Base-by-base conservation (phyloP, 2,329 filamentous ascomycete species). In the Pseudocercospora musae region DNA sequence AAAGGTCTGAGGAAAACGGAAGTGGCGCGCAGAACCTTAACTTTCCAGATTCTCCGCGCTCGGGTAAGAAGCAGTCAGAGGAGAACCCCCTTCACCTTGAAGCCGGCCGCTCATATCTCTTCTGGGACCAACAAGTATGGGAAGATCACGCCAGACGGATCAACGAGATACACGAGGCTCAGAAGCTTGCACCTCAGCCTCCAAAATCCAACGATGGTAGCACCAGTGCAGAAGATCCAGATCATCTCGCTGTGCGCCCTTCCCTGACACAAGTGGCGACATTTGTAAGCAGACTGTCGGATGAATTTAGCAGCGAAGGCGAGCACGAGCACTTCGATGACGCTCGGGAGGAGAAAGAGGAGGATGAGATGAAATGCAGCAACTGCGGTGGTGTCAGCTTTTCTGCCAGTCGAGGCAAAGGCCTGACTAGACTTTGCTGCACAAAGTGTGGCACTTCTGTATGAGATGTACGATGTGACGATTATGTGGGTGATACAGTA, bases 351-450 rank as follows among this genome's bases (percentile, higher is more conserved):
- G 59, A 64, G 75, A 40, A 40, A 40, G 23, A 63, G 6, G 64
- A 63, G 6, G 60, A 69, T 4, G 63, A 68, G 60, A 68, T 69
- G 60, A 48, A 58, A n/a, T 90, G 88, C 69, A 77, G 79, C 21
- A 68, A 73, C 21, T 91, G 89, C 70, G 82, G 82, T 4, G 81
- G 84, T 1, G 82, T 76, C 20, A 85, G 87, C 63, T 91, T 91
- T 67, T 85, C 85, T 66, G 84, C 84, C 1, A 85, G 82, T 67
- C 85, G 82, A 63, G 77, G 81, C 3, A 81, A 78, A 27, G 82
- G 81, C 7, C 79, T 77, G 46, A 84, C 86, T 71, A 80, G 79
- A 63, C 74, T 90, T 66, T 63, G 58, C n/a, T 91, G 88, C 73
- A 82, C 82, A 37, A 81, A 79, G 50, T 91, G 81, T 68, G 76